Conservation (phyloP, 331 rosid genomes). For the Cydonia oblonga region DNA sequence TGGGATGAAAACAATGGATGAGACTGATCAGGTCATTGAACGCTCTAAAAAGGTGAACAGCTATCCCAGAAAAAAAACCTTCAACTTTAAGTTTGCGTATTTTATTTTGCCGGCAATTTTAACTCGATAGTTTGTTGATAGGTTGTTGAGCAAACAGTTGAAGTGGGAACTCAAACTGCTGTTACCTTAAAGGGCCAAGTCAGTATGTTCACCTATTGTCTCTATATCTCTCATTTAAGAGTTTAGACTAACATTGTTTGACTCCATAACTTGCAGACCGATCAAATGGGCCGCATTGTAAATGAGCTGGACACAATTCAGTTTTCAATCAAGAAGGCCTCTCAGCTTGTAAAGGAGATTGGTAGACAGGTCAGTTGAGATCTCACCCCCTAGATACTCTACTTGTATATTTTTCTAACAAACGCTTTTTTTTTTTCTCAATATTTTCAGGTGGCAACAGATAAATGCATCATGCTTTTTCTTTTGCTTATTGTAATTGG, state of each 20-base stretch:
- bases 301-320: slow-evolving; percentile 96
- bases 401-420: not conserved
- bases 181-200: slow-evolving; percentile 88
- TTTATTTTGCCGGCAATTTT: slow-evolving; percentile 12
- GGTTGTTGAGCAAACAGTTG: slow-evolving; percentile 91
- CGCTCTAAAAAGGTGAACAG: slow-evolving; percentile 68
- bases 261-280: slow-evolving; percentile 51
- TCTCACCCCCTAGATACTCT: not conserved
- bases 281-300: slow-evolving; percentile 96
- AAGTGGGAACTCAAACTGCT: slow-evolving; percentile 97
- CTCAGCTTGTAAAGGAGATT: slow-evolving; percentile 97
- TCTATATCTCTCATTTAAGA: not conserved
- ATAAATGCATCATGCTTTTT: slow-evolving; percentile 96
- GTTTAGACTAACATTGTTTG: slow-evolving; percentile 4
- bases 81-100: not conserved
- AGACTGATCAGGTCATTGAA: slow-evolving; percentile 94
- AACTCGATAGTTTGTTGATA: slow-evolving; percentile 21
- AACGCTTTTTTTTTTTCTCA: not conserved
- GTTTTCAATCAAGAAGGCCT: slow-evolving; percentile 93
- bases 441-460: slow-evolving; percentile 85
- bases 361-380: slow-evolving; percentile 77
- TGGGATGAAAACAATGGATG: slow-evolving; percentile 84
- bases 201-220: slow-evolving; percentile 25
- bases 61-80: not conserved
- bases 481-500: slow-evolving; percentile 85